Evolutionary conservation across 371 early-diverging fungal genomes (phyloP).

Genomic region (Apophysomyces elegans): DNA sequence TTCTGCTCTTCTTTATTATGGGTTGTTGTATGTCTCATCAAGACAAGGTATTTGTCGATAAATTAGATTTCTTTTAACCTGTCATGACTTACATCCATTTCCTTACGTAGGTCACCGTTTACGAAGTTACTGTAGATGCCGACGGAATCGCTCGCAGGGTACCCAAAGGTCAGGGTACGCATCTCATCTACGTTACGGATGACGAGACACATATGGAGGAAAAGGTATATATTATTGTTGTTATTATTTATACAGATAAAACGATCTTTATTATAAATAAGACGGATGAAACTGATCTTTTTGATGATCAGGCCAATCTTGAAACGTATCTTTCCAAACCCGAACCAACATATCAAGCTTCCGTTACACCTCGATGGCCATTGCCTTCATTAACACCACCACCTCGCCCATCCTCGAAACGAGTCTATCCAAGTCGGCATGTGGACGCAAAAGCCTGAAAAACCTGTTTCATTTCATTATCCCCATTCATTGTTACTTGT

Average conservation of each 20-base stretch:
- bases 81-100: slow-evolving; percentile 16
- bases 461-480: slow-evolving; percentile 4
- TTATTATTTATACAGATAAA: too few species aligned
- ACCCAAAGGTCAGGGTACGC: slow-evolving; percentile 50
- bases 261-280: too few species aligned
- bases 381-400: slow-evolving; percentile 1
- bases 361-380: not conserved
- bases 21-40: slow-evolving; percentile 22
- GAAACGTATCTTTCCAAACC: not conserved
- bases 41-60: slow-evolving; percentile 10
- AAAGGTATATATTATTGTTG: not conserved
- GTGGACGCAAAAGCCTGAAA: not conserved
- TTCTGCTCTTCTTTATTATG: slow-evolving; percentile 11
- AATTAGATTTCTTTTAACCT: not conserved
- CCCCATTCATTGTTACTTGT: slow-evolving; percentile 6
- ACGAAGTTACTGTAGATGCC: slow-evolving; percentile 49
- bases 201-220: slow-evolving; percentile 32
- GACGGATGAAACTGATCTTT: not conserved
- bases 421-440: not conserved
- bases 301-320: not conserved
- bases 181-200: slow-evolving; percentile 45
- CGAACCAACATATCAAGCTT: not conserved
- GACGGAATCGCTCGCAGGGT: slow-evolving; percentile 52
- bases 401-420: slow-evolving; percentile 6
- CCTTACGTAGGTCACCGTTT: slow-evolving; percentile 36